A percentile compares a stretch with the other conserved stretches of the same genome.
These are phyloP conservation scores for Coemansia sp. DNA, from an alignment of 192 early-diverging fungal genomes.

Conservation along the genomic window DNA sequence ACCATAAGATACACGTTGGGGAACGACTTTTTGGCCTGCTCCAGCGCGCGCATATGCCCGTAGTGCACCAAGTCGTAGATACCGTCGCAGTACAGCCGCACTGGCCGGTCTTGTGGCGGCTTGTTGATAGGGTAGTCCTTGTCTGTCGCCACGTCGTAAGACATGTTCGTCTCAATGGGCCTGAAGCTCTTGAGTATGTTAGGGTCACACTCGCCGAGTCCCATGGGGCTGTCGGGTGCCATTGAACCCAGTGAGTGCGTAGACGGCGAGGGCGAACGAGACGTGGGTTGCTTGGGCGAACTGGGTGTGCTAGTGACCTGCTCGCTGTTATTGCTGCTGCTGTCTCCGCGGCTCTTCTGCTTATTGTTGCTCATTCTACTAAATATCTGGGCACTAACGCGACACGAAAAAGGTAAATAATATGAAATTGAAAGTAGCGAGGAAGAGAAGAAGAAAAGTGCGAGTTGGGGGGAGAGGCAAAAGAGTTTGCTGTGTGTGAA, in stretches of 20 bases:
- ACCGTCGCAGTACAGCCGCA: constrained; percentile 86
- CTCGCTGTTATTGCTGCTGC: constrained; percentile 22
- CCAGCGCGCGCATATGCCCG: constrained; percentile 77
- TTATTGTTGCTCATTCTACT: constrained; percentile 14
- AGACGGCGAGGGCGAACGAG: constrained; percentile 42
- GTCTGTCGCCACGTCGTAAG: constrained; percentile 40
- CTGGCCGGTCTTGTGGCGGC: constrained; percentile 69
- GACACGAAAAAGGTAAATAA: constrained; percentile 3
- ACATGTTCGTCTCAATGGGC: constrained; percentile 47
- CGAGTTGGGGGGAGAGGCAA: background rate
- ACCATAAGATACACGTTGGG: constrained; percentile 77
- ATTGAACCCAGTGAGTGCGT: constrained; percentile 10
- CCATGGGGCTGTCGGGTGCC: constrained; percentile 52
- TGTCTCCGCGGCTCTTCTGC: constrained; percentile 5
- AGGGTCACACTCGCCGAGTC: constrained; percentile 48
- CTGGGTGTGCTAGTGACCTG: constrained; percentile 34
- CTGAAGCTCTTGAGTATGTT: constrained; percentile 35
- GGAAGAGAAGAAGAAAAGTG: background rate
- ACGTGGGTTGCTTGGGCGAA: constrained; percentile 34
- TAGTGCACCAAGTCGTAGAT: constrained; percentile 87
- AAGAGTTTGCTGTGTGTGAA: background rate
- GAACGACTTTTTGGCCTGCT: constrained; percentile 83
- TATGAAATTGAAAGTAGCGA: background rate
- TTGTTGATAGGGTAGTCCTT: constrained; percentile 63
- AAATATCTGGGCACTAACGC: background rate